phyloP scores from a whole-genome alignment of 371 early-diverging fungal species.

The Amoeboaphelidium occidentale region DNA sequence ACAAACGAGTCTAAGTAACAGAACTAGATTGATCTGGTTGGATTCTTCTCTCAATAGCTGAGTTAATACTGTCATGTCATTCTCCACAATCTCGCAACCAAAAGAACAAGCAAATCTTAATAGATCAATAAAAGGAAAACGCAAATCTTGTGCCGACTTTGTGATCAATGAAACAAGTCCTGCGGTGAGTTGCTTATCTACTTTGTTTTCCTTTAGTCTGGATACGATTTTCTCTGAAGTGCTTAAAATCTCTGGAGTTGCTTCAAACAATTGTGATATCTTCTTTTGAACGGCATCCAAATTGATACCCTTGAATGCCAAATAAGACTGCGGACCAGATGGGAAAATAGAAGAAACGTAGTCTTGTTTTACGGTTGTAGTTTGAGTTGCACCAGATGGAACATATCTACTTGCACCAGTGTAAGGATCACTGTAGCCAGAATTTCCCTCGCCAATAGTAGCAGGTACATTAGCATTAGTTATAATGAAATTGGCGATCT shows the following conservation, averaged over 20 bases:
- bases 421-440: background rate
- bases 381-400: background rate
- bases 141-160: background rate
- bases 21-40: too few relatives aligned
- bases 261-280: background rate
- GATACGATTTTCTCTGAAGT: background rate
- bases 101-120: background rate
- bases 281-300: background rate
- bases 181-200: background rate
- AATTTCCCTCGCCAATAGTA: background rate
- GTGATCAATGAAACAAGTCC: background rate
- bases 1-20: background rate
- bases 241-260: background rate
- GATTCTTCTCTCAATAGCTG: too few relatives aligned
- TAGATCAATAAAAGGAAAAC: background rate
- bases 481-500: constrained; percentile 77
- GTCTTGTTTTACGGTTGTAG: background rate
- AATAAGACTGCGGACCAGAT: background rate
- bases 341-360: background rate
- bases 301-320: background rate
- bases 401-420: background rate
- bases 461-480: constrained; percentile 37
- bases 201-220: background rate
- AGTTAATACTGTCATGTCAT: background rate
- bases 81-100: background rate